A percentile compares a stretch with the other conserved stretches of the same genome.
Conservation (phyloP, 2,329 filamentous ascomycete genomes). For the Arthrobotrys pseudoclavata region DNA sequence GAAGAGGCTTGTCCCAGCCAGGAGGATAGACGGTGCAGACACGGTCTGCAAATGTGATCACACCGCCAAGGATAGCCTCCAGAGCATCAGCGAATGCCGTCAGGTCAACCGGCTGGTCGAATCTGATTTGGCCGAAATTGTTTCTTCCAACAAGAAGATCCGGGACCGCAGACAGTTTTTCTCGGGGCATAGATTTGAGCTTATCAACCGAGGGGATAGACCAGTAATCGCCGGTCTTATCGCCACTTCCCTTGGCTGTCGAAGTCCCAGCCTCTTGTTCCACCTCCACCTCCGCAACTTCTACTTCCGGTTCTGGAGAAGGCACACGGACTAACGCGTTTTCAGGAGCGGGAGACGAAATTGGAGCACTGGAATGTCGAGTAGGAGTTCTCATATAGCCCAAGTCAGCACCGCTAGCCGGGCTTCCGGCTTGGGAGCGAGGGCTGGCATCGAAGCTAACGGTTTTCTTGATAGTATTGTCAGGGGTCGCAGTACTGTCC, state of each 20-base stretch:
- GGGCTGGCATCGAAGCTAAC: conserved; percentile 47
- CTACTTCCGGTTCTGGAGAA: conserved; percentile 69
- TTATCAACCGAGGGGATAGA: conserved; percentile 82
- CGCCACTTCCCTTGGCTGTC: conserved; percentile 65
- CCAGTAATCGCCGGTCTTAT: conserved; percentile 82
- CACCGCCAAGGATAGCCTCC: conserved; percentile 81
- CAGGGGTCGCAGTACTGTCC: conserved; percentile 64
- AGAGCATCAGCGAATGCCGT: conserved; percentile 77
- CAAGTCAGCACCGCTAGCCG: conserved; percentile 38
- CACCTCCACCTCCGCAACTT: conserved; percentile 67
- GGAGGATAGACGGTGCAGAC: conserved; percentile 87
- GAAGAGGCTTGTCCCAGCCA: conserved; percentile 81
- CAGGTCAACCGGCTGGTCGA: conserved; percentile 85
- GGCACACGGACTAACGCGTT: conserved; percentile 71
- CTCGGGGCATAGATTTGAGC: conserved; percentile 81
- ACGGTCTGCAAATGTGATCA: conserved; percentile 82
- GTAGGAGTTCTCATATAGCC: conserved; percentile 59
- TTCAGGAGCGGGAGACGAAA: conserved; percentile 40
- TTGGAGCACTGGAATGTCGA: conserved; percentile 28
- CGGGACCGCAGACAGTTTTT: conserved; percentile 80
- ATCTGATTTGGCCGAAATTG: conserved; percentile 83
- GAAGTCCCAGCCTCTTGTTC: conserved; percentile 47
- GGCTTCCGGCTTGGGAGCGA: conserved; percentile 52
- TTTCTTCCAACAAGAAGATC: conserved; percentile 86
- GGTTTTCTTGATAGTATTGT: conserved; percentile 56